phyloP scores from a whole-genome alignment of 805 yeast species.

The Wickerhamomyces pijperi region DNA sequence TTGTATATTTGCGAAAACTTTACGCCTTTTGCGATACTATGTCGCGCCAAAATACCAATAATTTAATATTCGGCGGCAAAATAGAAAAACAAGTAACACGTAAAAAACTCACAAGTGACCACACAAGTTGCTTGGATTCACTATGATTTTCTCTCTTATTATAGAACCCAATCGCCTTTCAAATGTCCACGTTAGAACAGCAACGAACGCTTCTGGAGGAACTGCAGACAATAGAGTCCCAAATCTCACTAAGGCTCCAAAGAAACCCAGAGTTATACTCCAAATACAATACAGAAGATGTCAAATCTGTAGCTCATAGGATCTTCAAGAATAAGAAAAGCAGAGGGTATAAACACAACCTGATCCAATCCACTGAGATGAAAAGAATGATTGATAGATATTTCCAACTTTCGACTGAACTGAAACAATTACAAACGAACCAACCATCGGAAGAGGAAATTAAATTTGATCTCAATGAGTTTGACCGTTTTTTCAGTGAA shows the following conservation, averaged over 20 bases:
- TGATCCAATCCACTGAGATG: neutral
- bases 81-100: too few species aligned
- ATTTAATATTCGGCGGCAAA: too few species aligned
- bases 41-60: too few species aligned
- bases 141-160: too few species aligned
- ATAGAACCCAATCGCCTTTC: too few species aligned
- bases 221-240: slow-evolving; percentile 59
- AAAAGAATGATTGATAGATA: neutral
- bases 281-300: slow-evolving; percentile 16
- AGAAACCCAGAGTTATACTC: slow-evolving; percentile 49
- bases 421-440: slow-evolving; percentile 16
- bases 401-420: neutral
- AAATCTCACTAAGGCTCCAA: slow-evolving; percentile 49
- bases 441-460: neutral
- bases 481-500: slow-evolving; percentile 25
- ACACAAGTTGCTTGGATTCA: too few species aligned
- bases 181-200: neutral
- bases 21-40: too few species aligned
- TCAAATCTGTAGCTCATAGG: slow-evolving; percentile 24
- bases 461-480: slow-evolving; percentile 20
- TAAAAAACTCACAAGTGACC: too few species aligned
- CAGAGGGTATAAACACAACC: slow-evolving; percentile 12
- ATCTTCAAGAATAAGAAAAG: slow-evolving; percentile 35
- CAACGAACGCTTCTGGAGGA: slow-evolving; percentile 40
- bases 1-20: too few species aligned